A percentile compares a stretch with the other conserved stretches of the same genome.
Evolutionary conservation across 129 eudicot species (phyloP).

Genomic region (carrot (Daucus carota)): DH1_v3.0 NC_030389.2:3990501-3991000

Average conservation of each 20-base stretch:
- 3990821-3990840: conserved; percentile 9
- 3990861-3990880: conserved; percentile 84
- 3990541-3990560: not conserved
- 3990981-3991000: not conserved
- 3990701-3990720: not conserved
- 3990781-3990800: not conserved
- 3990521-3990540: not conserved
- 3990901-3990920: conserved; percentile 5
- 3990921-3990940: not conserved
- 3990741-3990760: not conserved
- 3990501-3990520: not conserved
- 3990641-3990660: not conserved
- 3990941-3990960: not conserved
- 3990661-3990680: not conserved
- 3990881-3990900: conserved; percentile 62
- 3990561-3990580: not conserved
- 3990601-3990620: not conserved
- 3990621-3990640: not conserved
- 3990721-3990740: not conserved
- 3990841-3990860: conserved; percentile 74
- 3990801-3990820: not conserved
- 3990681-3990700: not conserved
- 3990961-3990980: not conserved
- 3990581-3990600: not conserved
- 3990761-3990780: not conserved